A percentile compares a stretch with the other conserved stretches of the same genome.
Evolutionary conservation across 2,329 filamentous ascomycete species (phyloP).

Genomic region (Myrmaecium sp.): DNA sequence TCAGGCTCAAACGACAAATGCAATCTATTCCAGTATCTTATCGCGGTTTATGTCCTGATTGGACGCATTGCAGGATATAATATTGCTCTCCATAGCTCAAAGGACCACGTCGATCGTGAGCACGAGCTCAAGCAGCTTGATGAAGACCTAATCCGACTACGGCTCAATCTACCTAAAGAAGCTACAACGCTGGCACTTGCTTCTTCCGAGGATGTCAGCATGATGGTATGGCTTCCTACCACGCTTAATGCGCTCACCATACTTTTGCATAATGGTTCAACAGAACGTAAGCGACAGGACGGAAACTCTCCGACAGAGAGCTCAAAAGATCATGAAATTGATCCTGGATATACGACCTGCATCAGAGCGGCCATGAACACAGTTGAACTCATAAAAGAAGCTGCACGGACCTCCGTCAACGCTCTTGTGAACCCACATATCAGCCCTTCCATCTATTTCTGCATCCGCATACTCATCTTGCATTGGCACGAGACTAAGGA

Average conservation of each 20-base stretch:
- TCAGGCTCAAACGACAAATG: background rate
- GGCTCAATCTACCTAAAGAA: background rate
- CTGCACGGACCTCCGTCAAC: slow-evolving; percentile 11
- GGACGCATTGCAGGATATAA: background rate
- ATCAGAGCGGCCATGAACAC: slow-evolving; percentile 12
- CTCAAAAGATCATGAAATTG: background rate
- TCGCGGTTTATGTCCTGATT: slow-evolving; percentile 1
- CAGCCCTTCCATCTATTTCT: slow-evolving; percentile 10
- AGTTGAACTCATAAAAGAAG: slow-evolving; percentile 12
- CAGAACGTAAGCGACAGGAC: background rate
- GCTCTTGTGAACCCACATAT: slow-evolving; percentile 13
- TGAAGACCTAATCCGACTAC: background rate
- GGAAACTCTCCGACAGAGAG: slow-evolving; percentile 1
- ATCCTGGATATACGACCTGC: slow-evolving; percentile 7
- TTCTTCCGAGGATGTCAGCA: slow-evolving; percentile 3
- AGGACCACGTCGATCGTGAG: background rate
- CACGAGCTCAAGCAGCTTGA: background rate
- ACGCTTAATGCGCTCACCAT: slow-evolving; percentile 11
- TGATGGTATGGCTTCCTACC: slow-evolving; percentile 13
- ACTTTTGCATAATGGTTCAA: slow-evolving; percentile 11
- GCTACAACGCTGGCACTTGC: background rate
- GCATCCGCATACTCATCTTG: slow-evolving; percentile 12
- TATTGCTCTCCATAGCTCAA: background rate
- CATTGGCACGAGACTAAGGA: slow-evolving; percentile 12
- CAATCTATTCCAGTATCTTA: background rate